A percentile compares a stretch with the other conserved stretches of the same genome.
Conservation (phyloP, 768 basidiomycete species). For the Suillus paluster region DNA sequence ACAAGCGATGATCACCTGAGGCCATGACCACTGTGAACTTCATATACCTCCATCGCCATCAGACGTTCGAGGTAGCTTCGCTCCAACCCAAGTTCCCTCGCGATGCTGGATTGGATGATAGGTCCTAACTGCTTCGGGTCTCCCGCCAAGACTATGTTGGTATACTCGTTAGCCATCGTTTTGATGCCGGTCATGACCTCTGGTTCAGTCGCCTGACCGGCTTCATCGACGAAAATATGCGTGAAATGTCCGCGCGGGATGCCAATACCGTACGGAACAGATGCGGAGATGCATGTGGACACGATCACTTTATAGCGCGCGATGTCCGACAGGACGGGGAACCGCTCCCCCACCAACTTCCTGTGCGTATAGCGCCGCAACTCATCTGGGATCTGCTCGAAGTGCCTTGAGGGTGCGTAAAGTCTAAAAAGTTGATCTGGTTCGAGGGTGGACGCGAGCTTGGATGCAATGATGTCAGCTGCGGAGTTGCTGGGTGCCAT, state of each 20-base stretch:
- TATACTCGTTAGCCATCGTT: conserved; percentile 54
- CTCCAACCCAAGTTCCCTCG: conserved; percentile 59
- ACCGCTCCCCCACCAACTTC: conserved; percentile 28
- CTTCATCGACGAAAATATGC: conserved; percentile 74
- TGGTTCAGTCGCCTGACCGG: conserved; percentile 73
- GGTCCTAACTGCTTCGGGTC: conserved; percentile 77
- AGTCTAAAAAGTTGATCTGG: conserved; percentile 52
- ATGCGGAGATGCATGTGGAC: conserved; percentile 66
- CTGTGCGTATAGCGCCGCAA: conserved; percentile 44
- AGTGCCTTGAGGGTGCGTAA: conserved; percentile 51
- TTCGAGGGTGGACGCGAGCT: conserved; percentile 40
- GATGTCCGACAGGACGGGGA: conserved; percentile 48
- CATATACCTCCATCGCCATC: conserved; percentile 50
- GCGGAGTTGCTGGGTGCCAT: conserved; percentile 74
- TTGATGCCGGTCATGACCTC: conserved; percentile 67
- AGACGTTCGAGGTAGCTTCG: conserved; percentile 65
- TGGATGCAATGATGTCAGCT: conserved; percentile 58
- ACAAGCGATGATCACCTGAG: conserved; percentile 37
- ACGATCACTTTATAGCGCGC: conserved; percentile 55
- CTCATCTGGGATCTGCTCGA: conserved; percentile 40
- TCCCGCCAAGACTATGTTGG: conserved; percentile 66
- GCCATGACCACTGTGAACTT: conserved; percentile 37
- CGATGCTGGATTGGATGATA: conserved; percentile 61
- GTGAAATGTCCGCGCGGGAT: conserved; percentile 63
- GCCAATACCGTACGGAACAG: conserved; percentile 57